Conservation (phyloP, 2,329 filamentous ascomycete genomes). For the Sarocladium strictum region DNA sequence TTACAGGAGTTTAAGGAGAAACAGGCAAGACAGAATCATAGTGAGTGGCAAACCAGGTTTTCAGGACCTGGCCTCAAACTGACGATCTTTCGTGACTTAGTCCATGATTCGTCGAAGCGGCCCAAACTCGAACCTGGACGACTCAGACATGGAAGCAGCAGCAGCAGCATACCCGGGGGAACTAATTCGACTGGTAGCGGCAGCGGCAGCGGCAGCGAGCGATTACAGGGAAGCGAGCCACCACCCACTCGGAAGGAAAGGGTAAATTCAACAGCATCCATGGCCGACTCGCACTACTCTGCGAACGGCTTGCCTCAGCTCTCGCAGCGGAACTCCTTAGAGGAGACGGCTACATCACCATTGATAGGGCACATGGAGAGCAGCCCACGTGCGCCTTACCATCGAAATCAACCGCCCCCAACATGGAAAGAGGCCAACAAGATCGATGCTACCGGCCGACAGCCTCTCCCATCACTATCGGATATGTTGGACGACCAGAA, state of each 20-base stretch:
- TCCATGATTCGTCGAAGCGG: conserved; percentile 33
- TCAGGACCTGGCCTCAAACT: conserved; percentile 7
- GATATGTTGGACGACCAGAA: conserved; percentile 38
- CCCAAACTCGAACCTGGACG: conserved; percentile 36
- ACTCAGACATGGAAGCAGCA: conserved; percentile 31
- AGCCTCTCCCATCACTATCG: conserved; percentile 39
- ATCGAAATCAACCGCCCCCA: conserved; percentile 20
- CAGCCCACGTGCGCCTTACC: conserved; percentile 20
- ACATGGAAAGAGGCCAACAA: conserved; percentile 22
- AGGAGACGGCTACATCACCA: conserved; percentile 40
- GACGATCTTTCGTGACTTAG: neutral
- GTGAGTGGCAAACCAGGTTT: conserved; percentile 27
- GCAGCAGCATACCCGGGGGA: conserved; percentile 31
- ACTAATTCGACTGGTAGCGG: conserved; percentile 30
- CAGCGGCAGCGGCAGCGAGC: conserved; percentile 40
- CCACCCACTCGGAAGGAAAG: conserved; percentile 40
- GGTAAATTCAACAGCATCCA: conserved; percentile 41
- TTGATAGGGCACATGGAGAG: conserved; percentile 29
- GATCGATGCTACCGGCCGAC: conserved; percentile 16
- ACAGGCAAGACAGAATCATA: conserved; percentile 53
- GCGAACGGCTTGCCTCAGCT: conserved; percentile 26
- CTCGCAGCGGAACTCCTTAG: conserved; percentile 30
- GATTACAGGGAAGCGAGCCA: conserved; percentile 41
- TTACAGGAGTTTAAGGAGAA: conserved; percentile 73
- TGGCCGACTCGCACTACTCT: conserved; percentile 38